Percentiles rank a stretch among this genome's conserved stretches.
phyloP scores from a whole-genome alignment of 179 eudicot genomes.

The Actinidia polygama region DNA sequence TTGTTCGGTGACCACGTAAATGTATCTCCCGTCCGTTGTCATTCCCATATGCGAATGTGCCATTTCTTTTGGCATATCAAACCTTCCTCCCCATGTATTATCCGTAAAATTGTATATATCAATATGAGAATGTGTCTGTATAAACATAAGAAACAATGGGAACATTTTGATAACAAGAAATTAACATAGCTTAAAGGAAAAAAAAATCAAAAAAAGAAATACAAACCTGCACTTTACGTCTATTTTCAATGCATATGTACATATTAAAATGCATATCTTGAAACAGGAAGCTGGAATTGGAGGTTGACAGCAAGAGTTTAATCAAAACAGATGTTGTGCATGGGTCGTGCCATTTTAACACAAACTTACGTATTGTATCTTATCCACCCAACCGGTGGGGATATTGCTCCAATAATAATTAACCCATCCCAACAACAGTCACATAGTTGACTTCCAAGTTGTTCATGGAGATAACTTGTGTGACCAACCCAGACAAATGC shows the following conservation, averaged over 20 bases:
- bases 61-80: conserved; percentile 99
- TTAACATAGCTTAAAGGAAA: neutral
- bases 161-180: conserved; percentile 2
- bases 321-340: no score
- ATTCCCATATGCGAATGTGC: conserved; percentile 99
- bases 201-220: no score
- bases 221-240: no score
- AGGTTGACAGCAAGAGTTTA: no score
- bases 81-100: conserved; percentile 92
- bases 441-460: neutral
- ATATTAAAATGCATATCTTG: no score
- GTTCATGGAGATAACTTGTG: neutral
- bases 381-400: neutral
- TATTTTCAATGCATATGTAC: no score
- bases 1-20: conserved; percentile 92
- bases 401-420: neutral
- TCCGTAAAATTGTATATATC: conserved; percentile 88
- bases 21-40: conserved; percentile 96
- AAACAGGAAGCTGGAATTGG: no score
- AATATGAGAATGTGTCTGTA: conserved; percentile 97
- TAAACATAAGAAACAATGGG: conserved; percentile 13
- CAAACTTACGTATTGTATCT: no score
- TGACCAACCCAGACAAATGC: neutral
- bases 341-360: no score
- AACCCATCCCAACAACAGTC: neutral